Conservation (phyloP, 495 filamentous ascomycete genomes). For the Lindgomyces ingoldianus region DNA sequence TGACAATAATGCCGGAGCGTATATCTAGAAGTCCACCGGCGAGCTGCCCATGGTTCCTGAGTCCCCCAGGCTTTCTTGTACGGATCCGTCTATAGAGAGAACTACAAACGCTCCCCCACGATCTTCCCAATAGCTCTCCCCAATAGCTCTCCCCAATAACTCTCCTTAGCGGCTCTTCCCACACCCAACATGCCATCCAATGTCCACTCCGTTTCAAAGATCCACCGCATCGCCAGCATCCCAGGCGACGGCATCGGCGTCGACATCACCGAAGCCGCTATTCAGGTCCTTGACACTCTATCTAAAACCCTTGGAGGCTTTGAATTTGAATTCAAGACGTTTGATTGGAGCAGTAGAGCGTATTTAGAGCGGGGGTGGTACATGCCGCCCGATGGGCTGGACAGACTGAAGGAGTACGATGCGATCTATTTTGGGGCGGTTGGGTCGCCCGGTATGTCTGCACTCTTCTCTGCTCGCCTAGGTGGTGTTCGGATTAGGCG, state of each 20-base stretch:
- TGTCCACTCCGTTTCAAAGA: slow-evolving; percentile 16
- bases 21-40: too few relatives aligned
- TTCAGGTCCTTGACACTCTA: slow-evolving; percentile 41
- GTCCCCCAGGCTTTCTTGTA: too few relatives aligned
- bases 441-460: slow-evolving; percentile 42
- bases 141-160: too few relatives aligned
- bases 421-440: slow-evolving; percentile 49
- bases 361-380: slow-evolving; percentile 45
- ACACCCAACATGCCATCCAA: slow-evolving; percentile 18
- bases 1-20: background rate
- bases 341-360: slow-evolving; percentile 45
- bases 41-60: too few relatives aligned
- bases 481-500: too few relatives aligned
- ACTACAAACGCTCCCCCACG: too few relatives aligned
- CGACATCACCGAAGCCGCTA: slow-evolving; percentile 46
- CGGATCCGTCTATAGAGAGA: too few relatives aligned
- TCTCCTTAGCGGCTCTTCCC: too few relatives aligned
- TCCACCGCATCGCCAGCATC: slow-evolving; percentile 48
- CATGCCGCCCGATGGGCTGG: slow-evolving; percentile 43
- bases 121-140: too few relatives aligned
- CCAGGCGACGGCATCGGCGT: slow-evolving; percentile 49
- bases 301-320: slow-evolving; percentile 40
- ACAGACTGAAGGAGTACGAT: slow-evolving; percentile 45
- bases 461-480: too few relatives aligned
- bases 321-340: slow-evolving; percentile 42